phyloP scores from a whole-genome alignment of 495 filamentous ascomycete species.

The Halenospora varia region DNA sequence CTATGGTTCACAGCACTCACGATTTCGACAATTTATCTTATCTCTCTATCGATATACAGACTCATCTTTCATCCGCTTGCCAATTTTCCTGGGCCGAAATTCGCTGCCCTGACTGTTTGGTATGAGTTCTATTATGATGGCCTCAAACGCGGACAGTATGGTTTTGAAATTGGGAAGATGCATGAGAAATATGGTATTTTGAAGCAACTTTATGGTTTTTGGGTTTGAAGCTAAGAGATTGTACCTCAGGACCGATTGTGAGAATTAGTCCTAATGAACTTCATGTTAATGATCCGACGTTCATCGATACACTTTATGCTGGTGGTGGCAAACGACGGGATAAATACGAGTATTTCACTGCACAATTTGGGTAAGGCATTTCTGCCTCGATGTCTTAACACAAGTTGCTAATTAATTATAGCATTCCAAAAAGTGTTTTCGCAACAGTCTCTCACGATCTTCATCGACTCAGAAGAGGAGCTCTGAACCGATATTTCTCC shows the following conservation, averaged over 20 bases:
- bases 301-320: slow-evolving; percentile 43
- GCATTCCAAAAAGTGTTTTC: too few species aligned
- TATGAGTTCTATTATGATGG: slow-evolving; percentile 29
- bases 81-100: slow-evolving; percentile 41
- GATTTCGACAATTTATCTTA: too few species aligned
- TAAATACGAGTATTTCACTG: slow-evolving; percentile 3
- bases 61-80: slow-evolving; percentile 41
- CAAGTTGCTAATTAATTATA: too few species aligned
- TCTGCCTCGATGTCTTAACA: too few species aligned
- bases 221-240: not conserved
- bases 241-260: slow-evolving; percentile 41
- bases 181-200: slow-evolving; percentile 36
- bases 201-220: not conserved
- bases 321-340: not conserved
- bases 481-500: slow-evolving; percentile 39
- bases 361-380: slow-evolving; percentile 4
- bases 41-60: slow-evolving; percentile 18
- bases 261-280: slow-evolving; percentile 55
- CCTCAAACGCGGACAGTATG: slow-evolving; percentile 19
- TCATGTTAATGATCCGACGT: slow-evolving; percentile 50
- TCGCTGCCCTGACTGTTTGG: slow-evolving; percentile 39
- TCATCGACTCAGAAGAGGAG: slow-evolving; percentile 34
- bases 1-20: too few species aligned
- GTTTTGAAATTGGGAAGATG: slow-evolving; percentile 24
- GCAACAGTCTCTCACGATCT: slow-evolving; percentile 40